Evolutionary conservation across 768 basidiomycete genomes (phyloP).

Genomic region (Pisolithus orientalis): DNA sequence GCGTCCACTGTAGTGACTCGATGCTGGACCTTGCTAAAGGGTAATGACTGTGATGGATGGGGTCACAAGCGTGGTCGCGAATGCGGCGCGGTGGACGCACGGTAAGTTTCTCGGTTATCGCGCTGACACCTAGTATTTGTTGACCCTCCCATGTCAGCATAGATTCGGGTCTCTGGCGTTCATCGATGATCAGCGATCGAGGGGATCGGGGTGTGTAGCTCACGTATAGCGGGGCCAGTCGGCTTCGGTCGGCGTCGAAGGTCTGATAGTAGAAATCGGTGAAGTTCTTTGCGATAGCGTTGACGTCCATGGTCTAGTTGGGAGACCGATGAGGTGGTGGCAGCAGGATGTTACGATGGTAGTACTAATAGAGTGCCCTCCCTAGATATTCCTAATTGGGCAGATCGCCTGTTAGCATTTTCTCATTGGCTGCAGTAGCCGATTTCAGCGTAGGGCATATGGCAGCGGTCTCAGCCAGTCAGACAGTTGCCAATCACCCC

Average conservation of each 20-base stretch:
- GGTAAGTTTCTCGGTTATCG: constrained; percentile 67
- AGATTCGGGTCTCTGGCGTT: constrained; percentile 60
- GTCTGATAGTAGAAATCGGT: constrained; percentile 75
- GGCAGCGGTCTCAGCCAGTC: background rate
- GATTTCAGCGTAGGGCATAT: background rate
- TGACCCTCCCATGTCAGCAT: constrained; percentile 81
- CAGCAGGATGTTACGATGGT: background rate
- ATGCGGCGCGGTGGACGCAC: constrained; percentile 33
- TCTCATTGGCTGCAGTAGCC: constrained; percentile 4
- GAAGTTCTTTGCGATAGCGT: constrained; percentile 71
- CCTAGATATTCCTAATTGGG: constrained; percentile 14
- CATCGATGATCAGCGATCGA: constrained; percentile 24
- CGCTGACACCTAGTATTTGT: constrained; percentile 45
- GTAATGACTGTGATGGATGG: constrained; percentile 46
- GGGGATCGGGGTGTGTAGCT: constrained; percentile 25
- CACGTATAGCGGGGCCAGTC: constrained; percentile 71
- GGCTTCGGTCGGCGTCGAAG: constrained; percentile 60
- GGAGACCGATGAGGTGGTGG: constrained; percentile 2
- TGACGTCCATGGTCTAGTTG: constrained; percentile 55
- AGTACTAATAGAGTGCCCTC: background rate
- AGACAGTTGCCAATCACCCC: background rate
- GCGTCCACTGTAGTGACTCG: constrained; percentile 77
- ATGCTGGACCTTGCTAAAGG: constrained; percentile 80
- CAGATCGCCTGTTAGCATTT: background rate
- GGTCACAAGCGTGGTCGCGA: background rate